Evolutionary conservation across 352 stramenopile species (phyloP), one percentile per base, ranked within the genome.

Genomic region (Phytophthora nicotianae): DNA sequence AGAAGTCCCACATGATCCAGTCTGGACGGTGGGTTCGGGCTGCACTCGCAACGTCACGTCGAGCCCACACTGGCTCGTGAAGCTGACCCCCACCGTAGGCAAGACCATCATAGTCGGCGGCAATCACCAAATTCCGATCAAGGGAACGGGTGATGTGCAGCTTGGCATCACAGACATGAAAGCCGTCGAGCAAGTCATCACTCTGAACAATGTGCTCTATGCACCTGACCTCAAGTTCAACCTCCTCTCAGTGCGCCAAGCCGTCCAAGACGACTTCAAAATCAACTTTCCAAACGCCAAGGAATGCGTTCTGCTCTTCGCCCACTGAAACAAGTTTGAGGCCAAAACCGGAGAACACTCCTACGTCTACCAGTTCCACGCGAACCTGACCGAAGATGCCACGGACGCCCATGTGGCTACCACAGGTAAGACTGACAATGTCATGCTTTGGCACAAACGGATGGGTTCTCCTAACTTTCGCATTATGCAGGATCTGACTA

Each of bases 151-250:
- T 3, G 24, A 49, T 4, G 58, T 69, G 14, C 19, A 52, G 2
- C 5, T 65, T n/a, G 7, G 50, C n/a, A 40, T 65, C 50, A 63
- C 11, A 11, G 58, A 66, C 58, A 65, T 53, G 17, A 65, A 69
- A 4, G 51, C 45, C 2, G 58, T 57, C 1, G 33, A 33, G 6
- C 24, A 29, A 5, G 33, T 45, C 10, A 21, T 64, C 11, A 58
- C 32, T n/a, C 19, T 58, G 14, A 35, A 21, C 47, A 24, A 41
- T 21, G 37, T 47, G 4, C 40, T 59, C 2, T 58, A 53, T 16
- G 48, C 40, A 20, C 40, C 48, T 0, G 7, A 59, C 7, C 40
- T 50, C 5, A 47, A 59, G 14, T 58, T 58, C 16, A 50, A 27
- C 1, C 10, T 58, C 3, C 23, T 58, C 14, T 42, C 50, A 7